Conservation (phyloP, 495 filamentous ascomycete genomes). For the Podospora comata region DNA sequence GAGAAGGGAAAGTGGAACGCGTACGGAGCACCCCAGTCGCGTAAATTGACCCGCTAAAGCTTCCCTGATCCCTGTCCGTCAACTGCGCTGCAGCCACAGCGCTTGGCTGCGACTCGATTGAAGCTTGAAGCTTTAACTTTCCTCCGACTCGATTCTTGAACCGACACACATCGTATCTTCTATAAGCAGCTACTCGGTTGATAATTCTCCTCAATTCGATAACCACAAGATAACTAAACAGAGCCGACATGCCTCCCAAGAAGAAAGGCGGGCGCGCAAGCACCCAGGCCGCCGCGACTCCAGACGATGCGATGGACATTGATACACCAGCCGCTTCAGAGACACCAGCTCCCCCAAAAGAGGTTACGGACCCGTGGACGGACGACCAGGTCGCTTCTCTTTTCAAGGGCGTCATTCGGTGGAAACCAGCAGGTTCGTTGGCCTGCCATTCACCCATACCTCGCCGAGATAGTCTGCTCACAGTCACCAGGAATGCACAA, state of each 20-base stretch:
- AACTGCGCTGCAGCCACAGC: background rate
- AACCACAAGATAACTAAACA: background rate
- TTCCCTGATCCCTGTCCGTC: background rate
- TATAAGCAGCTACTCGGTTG: background rate
- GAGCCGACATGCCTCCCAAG: conserved; percentile 64
- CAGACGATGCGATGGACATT: conserved; percentile 52
- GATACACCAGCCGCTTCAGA: conserved; percentile 46
- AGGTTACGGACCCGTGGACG: conserved; percentile 76
- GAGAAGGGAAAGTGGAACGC: background rate
- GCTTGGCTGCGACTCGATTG: too few species aligned
- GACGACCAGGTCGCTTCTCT: conserved; percentile 91
- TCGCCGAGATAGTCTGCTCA: background rate
- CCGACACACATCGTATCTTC: background rate
- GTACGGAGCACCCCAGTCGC: background rate
- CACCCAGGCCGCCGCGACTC: conserved; percentile 34
- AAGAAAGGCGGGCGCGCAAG: conserved; percentile 53
- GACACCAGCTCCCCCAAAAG: conserved; percentile 38
- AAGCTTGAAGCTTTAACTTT: background rate
- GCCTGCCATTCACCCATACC: background rate
- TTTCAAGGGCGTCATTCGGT: conserved; percentile 82
- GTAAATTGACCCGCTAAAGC: background rate
- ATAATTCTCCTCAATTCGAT: background rate
- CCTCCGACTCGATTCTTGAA: background rate
- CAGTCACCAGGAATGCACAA: conserved; percentile 77
- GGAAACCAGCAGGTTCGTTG: conserved; percentile 85